Evolutionary conservation across 192 early-diverging fungal species (phyloP).

Genomic region (Fimicolochytrium jonesii): DNA sequence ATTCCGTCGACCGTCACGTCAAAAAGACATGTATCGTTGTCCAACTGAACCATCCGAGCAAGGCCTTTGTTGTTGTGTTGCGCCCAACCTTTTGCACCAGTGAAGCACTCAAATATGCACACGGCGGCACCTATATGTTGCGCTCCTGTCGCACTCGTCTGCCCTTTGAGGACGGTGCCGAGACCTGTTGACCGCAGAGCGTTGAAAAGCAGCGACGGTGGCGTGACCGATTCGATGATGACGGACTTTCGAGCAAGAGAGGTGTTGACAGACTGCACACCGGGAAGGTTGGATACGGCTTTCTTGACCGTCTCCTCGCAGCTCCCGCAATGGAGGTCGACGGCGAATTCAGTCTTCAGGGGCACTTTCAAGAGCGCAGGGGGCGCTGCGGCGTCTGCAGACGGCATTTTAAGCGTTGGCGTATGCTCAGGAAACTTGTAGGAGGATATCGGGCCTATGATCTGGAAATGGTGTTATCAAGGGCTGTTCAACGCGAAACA

Average conservation of each 20-base stretch:
- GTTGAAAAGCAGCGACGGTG: conserved; percentile 60
- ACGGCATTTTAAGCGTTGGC: no score
- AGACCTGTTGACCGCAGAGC: conserved; percentile 70
- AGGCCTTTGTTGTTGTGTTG: conserved; percentile 57
- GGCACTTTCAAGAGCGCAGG: no score
- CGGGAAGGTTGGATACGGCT: conserved; percentile 45
- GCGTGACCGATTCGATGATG: conserved; percentile 65
- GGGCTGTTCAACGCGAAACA: no score
- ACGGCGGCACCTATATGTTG: conserved; percentile 78
- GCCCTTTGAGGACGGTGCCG: conserved; percentile 72
- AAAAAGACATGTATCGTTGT: conserved; percentile 64
- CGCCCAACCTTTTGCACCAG: conserved; percentile 33
- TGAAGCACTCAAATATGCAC: conserved; percentile 73
- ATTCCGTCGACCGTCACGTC: conserved; percentile 69
- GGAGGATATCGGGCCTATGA: no score
- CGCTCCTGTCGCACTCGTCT: conserved; percentile 55
- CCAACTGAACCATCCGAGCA: conserved; percentile 78
- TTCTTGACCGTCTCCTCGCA: conserved; percentile 67
- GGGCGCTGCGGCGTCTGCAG: no score
- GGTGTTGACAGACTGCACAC: conserved; percentile 61
- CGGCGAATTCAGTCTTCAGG: conserved; percentile 63
- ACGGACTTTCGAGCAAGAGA: conserved; percentile 69
- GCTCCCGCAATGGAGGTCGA: conserved; percentile 79
- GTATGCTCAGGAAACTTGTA: no score
- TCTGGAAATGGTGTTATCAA: no score